These are phyloP conservation scores for Leishmania braziliensis DNA, from an alignment of 208 protist species.

Conservation along the genomic window DNA sequence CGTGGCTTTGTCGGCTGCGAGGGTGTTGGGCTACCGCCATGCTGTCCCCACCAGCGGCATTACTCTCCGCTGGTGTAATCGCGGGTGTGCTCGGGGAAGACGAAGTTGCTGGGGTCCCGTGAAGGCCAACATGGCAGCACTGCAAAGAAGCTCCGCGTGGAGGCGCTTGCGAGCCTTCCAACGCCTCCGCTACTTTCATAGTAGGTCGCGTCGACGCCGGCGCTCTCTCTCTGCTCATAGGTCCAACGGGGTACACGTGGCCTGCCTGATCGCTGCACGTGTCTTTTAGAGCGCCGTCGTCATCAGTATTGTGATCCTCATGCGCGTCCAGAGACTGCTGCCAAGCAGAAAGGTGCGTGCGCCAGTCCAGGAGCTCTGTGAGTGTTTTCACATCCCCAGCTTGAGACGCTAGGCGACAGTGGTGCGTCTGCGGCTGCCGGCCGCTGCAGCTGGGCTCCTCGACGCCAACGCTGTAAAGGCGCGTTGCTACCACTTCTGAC, in stretches of 20 bases:
- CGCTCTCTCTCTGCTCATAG: not conserved
- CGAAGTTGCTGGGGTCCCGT: not conserved
- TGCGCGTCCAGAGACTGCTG: not conserved
- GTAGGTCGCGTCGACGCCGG: not conserved
- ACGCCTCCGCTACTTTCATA: not conserved
- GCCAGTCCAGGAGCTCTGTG: constrained; percentile 13
- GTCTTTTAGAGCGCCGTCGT: not conserved
- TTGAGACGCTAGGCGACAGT: not conserved
- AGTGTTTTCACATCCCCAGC: constrained; percentile 17
- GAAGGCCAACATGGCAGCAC: too few species aligned
- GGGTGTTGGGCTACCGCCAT: not conserved
- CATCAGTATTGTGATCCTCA: not conserved
- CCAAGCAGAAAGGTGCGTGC: constrained; percentile 14
- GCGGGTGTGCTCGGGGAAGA: not conserved
- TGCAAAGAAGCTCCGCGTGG: not conserved
- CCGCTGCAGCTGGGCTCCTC: not conserved
- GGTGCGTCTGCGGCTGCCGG: not conserved
- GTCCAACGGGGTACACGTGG: not conserved
- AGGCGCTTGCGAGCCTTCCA: not conserved
- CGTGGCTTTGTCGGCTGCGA: not conserved
- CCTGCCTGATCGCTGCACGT: not conserved
- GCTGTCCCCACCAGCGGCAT: not conserved
- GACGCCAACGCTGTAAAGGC: not conserved
- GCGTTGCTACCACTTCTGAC: not conserved
- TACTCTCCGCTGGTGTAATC: not conserved